These are phyloP conservation scores for Lachnellula hyalina DNA, from an alignment of 2,329 filamentous ascomycete genomes.

Conservation along the genomic window DNA sequence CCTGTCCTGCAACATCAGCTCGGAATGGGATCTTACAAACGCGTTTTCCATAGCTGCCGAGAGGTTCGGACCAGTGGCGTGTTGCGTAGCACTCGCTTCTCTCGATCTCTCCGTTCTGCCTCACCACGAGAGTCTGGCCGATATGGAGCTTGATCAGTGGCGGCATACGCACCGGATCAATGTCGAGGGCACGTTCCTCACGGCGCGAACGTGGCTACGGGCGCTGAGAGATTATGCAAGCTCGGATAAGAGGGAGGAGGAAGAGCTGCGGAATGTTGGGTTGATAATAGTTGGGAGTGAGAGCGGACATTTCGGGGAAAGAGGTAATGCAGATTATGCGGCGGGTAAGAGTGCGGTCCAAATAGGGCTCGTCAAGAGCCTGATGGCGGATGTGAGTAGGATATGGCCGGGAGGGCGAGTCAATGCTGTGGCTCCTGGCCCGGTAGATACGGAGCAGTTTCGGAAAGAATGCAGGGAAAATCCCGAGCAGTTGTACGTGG, in stretches of 20 bases:
- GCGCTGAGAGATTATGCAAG: slow-evolving; percentile 28
- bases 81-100: slow-evolving; percentile 39
- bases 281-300: slow-evolving; percentile 42
- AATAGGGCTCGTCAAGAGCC: slow-evolving; percentile 36
- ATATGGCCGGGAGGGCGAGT: slow-evolving; percentile 34
- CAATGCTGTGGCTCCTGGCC: slow-evolving; percentile 42
- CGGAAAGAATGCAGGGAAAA: slow-evolving; percentile 36
- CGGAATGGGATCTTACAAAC: slow-evolving; percentile 32
- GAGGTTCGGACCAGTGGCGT: slow-evolving; percentile 27
- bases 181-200: slow-evolving; percentile 39
- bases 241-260: slow-evolving; percentile 16
- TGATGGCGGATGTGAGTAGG: slow-evolving; percentile 37
- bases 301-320: slow-evolving; percentile 39
- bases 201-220: slow-evolving; percentile 38
- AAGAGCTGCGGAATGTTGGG: slow-evolving; percentile 32
- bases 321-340: slow-evolving; percentile 40
- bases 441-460: slow-evolving; percentile 40
- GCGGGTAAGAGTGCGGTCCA: slow-evolving; percentile 42
- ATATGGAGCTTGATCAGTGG: slow-evolving; percentile 37
- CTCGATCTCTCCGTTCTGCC: slow-evolving; percentile 39
- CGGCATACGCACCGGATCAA: slow-evolving; percentile 39
- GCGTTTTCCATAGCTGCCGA: slow-evolving; percentile 29
- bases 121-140: slow-evolving; percentile 35
- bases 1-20: slow-evolving; percentile 31
- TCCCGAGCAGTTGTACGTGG: slow-evolving; percentile 35